Percentiles rank a stretch among this genome's conserved stretches.
phyloP scores from a whole-genome alignment of 352 stramenopile genomes.

The Phytopythium ostracodes region DNA sequence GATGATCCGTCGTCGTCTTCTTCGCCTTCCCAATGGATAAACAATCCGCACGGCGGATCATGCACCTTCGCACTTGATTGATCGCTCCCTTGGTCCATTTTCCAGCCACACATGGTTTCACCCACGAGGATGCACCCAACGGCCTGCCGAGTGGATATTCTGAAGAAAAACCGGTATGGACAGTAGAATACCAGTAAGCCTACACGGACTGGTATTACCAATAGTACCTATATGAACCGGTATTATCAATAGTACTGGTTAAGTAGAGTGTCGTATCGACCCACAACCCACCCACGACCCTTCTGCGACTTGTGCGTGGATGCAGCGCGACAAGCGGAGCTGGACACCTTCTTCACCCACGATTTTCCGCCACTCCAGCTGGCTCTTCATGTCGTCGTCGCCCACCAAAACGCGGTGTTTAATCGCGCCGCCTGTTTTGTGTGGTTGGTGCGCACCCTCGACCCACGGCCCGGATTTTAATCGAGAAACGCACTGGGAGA shows the following conservation, averaged over 20 bases:
- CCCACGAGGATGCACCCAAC: background rate
- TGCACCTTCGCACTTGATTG: background rate
- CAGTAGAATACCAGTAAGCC: background rate
- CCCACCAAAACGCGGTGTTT: background rate
- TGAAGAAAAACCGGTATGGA: background rate
- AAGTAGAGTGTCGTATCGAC: no score
- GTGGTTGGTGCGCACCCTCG: background rate
- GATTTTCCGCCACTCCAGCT: conserved; percentile 1
- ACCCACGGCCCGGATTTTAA: background rate
- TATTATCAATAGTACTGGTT: background rate
- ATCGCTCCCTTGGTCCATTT: background rate
- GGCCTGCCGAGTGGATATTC: background rate
- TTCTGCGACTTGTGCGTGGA: background rate
- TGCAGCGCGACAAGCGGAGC: no score
- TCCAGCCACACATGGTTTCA: background rate
- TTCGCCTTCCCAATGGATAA: background rate
- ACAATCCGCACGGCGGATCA: background rate
- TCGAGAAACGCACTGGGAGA: conserved; percentile 1
- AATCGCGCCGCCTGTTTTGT: background rate
- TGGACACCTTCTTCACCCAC: no score
- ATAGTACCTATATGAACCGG: background rate
- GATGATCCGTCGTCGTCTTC: background rate
- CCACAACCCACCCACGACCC: background rate
- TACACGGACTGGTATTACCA: background rate
- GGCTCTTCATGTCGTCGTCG: background rate